Evolutionary conservation across 1,284 basidiomycete species (phyloP).

Genomic region (Naganishia sp.): DNA sequence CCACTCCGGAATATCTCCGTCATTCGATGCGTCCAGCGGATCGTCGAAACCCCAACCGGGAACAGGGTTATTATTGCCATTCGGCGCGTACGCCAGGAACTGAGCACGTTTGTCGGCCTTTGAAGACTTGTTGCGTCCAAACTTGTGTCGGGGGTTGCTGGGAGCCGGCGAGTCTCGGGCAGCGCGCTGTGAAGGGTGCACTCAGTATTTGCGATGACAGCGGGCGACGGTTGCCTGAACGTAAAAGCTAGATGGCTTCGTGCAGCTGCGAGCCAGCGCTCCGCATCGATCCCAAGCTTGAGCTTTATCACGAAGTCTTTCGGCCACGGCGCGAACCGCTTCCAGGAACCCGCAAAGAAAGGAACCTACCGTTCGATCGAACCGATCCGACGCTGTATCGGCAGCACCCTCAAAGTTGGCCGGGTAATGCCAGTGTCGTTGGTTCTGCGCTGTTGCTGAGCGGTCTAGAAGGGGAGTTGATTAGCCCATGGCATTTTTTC

Average conservation of each 20-base stretch:
- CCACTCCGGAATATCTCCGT: constrained; percentile 55
- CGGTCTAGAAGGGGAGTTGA: too few species aligned
- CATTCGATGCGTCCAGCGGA: constrained; percentile 43
- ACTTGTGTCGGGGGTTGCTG: constrained; percentile 4
- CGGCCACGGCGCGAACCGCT: too few species aligned
- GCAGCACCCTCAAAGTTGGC: constrained; percentile 55
- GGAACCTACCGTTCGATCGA: constrained; percentile 40
- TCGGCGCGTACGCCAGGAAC: constrained; percentile 27
- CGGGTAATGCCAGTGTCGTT: constrained; percentile 54
- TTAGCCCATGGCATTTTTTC: too few species aligned
- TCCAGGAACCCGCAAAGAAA: background rate
- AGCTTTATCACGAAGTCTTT: too few species aligned
- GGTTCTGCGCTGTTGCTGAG: constrained; percentile 46
- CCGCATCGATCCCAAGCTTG: too few species aligned
- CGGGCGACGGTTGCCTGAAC: background rate
- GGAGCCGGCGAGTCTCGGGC: constrained; percentile 31
- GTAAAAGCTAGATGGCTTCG: too few species aligned
- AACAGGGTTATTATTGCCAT: constrained; percentile 15
- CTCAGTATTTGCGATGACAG: background rate
- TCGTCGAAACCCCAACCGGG: constrained; percentile 21
- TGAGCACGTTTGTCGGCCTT: constrained; percentile 25
- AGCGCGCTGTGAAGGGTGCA: constrained; percentile 34
- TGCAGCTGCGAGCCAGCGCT: too few species aligned
- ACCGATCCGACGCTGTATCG: constrained; percentile 39
- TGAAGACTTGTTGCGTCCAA: constrained; percentile 6